These are phyloP conservation scores for Talaromyces sp. DNA, from an alignment of 2,329 filamentous ascomycete genomes.

Conservation along the genomic window DNA sequence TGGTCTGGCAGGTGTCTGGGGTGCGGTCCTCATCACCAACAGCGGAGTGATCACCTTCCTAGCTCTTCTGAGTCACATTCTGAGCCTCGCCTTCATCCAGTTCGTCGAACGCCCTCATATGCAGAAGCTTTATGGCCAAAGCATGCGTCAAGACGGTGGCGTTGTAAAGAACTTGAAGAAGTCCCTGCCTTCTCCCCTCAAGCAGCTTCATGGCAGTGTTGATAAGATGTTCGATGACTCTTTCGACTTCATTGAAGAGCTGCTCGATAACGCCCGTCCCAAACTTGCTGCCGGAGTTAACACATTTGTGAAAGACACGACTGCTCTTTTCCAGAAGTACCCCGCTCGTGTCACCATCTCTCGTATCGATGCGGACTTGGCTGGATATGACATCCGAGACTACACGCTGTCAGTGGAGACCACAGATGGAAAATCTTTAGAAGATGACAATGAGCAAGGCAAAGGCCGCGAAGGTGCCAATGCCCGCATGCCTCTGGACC, in stretches of 20 bases:
- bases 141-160: slow-evolving; percentile 82
- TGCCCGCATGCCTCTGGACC: slow-evolving; percentile 66
- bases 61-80: slow-evolving; percentile 79
- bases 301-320: slow-evolving; percentile 84
- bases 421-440: slow-evolving; percentile 56
- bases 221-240: slow-evolving; percentile 85
- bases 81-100: slow-evolving; percentile 85
- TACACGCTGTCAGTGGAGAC: slow-evolving; percentile 79
- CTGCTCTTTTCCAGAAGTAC: slow-evolving; percentile 84
- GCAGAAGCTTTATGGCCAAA: slow-evolving; percentile 92
- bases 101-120: slow-evolving; percentile 96
- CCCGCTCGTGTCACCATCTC: slow-evolving; percentile 84
- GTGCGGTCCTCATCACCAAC: slow-evolving; percentile 89
- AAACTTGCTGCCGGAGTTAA: slow-evolving; percentile 85
- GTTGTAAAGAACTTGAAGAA: slow-evolving; percentile 88
- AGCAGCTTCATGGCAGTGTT: slow-evolving; percentile 80
- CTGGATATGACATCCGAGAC: slow-evolving; percentile 75
- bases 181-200: slow-evolving; percentile 79
- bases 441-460: slow-evolving; percentile 58
- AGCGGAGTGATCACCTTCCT: slow-evolving; percentile 84
- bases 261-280: slow-evolving; percentile 81
- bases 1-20: slow-evolving; percentile 93
- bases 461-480: slow-evolving; percentile 74
- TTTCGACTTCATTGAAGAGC: slow-evolving; percentile 85
- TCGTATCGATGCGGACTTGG: slow-evolving; percentile 75